Conservation (phyloP, 495 filamentous ascomycete genomes). For the Penicillium maclennaniae region DNA sequence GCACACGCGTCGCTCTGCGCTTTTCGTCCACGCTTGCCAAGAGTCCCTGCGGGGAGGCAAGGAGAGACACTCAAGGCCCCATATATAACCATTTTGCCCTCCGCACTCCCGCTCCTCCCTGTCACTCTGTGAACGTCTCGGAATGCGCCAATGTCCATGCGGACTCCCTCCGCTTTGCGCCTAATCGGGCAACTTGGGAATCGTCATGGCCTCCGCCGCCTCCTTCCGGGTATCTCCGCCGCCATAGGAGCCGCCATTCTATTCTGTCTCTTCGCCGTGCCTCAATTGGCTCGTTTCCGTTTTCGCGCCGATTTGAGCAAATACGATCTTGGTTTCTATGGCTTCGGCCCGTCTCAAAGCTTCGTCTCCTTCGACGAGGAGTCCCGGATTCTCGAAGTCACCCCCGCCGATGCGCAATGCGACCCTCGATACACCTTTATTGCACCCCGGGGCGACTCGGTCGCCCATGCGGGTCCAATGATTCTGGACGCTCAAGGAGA, state of each 20-base stretch:
- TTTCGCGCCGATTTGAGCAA: constrained; percentile 29
- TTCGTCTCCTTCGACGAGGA: constrained; percentile 34
- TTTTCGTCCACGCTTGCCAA: not conserved
- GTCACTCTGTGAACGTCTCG: not conserved
- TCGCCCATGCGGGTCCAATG: constrained; percentile 41
- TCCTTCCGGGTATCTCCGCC: constrained; percentile 9
- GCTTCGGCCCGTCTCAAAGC: constrained; percentile 31
- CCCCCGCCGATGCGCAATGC: constrained; percentile 30
- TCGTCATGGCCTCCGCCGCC: constrained; percentile 5
- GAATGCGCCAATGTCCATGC: constrained; percentile 32
- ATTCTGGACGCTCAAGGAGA: constrained; percentile 44
- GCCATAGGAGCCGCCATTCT: constrained; percentile 12
- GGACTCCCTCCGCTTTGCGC: constrained; percentile 16
- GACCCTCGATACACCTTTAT: constrained; percentile 42
- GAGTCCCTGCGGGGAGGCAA: not conserved
- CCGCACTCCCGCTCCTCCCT: not conserved
- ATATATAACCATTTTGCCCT: constrained; percentile 1
- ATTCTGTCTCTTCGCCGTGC: constrained; percentile 25
- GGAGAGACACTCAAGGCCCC: not conserved
- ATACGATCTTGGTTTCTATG: constrained; percentile 36
- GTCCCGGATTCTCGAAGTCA: constrained; percentile 31
- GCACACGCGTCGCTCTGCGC: not conserved
- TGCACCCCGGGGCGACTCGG: constrained; percentile 41
- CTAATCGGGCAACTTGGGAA: constrained; percentile 18
- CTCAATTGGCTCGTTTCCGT: constrained; percentile 30